Evolutionary conservation across 2,329 filamentous ascomycete genomes (phyloP), one percentile per base, ranked within the genome.

Genomic region (Botrytis porri): DNA sequence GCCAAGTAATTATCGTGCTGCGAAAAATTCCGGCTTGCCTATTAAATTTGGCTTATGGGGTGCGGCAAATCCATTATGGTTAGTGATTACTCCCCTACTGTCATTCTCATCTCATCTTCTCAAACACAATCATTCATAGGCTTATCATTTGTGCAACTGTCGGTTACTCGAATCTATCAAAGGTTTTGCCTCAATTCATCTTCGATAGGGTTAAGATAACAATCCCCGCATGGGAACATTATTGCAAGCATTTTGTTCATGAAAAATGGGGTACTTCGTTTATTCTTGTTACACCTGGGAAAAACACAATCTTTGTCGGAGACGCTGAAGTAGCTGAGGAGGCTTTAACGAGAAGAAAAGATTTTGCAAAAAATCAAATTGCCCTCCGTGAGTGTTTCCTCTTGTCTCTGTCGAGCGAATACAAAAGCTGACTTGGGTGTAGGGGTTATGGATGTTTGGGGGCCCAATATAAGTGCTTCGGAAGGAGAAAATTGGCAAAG

Each of bases 401-500:
- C 35, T 35, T 18, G 16, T 14, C 5, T 67, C 6, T 51, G 0
- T 66, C 25, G 22, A 8, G 35, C 10, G 0, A 20, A 22, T 18
- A 10, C 25, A 67, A 14, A n/a, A 14, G 25, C 64, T 67, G 4
- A 67, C 35, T 29, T 2, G 5, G 4, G 35, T 25, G n/a, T 37
- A 67, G 64, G 39, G 18, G n/a, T 67, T 7, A 67, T 67, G 64
- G 64, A 67, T 37, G 35, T 67, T 4, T 67, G 51, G 12, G 64
- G 64, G 10, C 35, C 64, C 41, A 67, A 67, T 14, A 67, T 67
- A 20, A 41, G 45, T 41, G 64, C 64, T 25, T 81, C 80, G 70
- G 57, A 80, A 76, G 79, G 80, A 41, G 74, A 79, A 65, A 78
- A 81, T 48, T 85, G 84, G 84, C 73, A 80, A 25, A 80, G 83